Evolutionary conservation across 2,329 filamentous ascomycete species (phyloP).

Genomic region (Orbilia oligospora): DNA sequence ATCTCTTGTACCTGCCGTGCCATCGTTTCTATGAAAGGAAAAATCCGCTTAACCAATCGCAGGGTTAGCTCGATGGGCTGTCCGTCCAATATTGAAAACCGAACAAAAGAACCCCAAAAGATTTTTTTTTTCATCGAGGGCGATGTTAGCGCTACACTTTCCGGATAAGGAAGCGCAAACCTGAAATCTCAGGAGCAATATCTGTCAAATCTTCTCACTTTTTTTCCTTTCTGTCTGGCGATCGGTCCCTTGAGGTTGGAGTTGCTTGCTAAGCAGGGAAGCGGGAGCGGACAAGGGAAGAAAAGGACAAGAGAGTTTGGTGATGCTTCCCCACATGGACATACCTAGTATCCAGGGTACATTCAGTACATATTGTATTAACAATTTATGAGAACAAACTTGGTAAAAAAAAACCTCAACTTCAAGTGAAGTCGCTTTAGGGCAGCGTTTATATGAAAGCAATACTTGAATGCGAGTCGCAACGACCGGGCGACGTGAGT

Average conservation of each 20-base stretch:
- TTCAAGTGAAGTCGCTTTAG: conserved; percentile 9
- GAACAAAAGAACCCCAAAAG: conserved; percentile 2
- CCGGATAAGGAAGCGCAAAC: conserved; percentile 52
- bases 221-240: conserved; percentile 10
- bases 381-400: neutral
- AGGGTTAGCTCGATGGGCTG: conserved; percentile 43
- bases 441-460: conserved; percentile 22
- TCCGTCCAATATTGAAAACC: conserved; percentile 21
- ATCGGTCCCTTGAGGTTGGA: conserved; percentile 31
- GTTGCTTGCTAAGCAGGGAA: conserved; percentile 29
- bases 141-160: conserved; percentile 38
- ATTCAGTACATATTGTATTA: conserved; percentile 10
- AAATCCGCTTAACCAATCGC: conserved; percentile 41
- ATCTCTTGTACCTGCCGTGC: conserved; percentile 45
- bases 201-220: conserved; percentile 18
- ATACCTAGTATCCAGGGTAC: conserved; percentile 22
- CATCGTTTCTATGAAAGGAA: conserved; percentile 10
- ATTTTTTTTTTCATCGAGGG: conserved; percentile 8
- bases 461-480: conserved; percentile 19
- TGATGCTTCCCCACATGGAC: conserved; percentile 36
- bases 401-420: conserved; percentile 32
- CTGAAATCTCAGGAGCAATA: conserved; percentile 40
- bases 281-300: conserved; percentile 12
- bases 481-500: conserved; percentile 28
- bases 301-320: conserved; percentile 28